phyloP scores from a whole-genome alignment of 2,329 filamentous ascomycete species.

The Colletotrichum spaethianum region DNA sequence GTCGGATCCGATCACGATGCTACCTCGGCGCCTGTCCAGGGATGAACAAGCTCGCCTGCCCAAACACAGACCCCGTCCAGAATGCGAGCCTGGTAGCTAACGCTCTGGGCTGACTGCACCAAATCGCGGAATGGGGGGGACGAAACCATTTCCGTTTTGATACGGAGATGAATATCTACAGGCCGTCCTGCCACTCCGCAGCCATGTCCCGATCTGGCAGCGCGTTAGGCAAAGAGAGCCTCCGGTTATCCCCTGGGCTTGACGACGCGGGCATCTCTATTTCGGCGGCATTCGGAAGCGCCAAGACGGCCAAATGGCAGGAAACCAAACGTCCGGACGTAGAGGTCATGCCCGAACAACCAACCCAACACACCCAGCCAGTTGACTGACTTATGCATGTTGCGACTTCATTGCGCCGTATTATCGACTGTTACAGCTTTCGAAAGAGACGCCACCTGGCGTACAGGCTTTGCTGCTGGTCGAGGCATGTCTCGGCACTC shows the following conservation, averaged over 20 bases:
- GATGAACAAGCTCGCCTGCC: slow-evolving; percentile 28
- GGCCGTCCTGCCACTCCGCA: slow-evolving; percentile 13
- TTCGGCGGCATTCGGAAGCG: slow-evolving; percentile 15
- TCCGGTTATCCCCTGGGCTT: slow-evolving; percentile 2
- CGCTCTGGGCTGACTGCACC: slow-evolving; percentile 4
- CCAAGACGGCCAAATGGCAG: slow-evolving; percentile 12
- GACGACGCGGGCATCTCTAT: slow-evolving; percentile 27
- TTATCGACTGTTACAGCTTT: neutral
- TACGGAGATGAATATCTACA: neutral
- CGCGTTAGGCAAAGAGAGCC: slow-evolving; percentile 5
- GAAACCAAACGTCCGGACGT: neutral
- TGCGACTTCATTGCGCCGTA: too few species aligned
- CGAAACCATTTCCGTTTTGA: neutral
- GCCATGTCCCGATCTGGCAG: slow-evolving; percentile 26
- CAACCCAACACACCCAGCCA: too few species aligned
- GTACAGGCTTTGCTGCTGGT: neutral
- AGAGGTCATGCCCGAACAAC: neutral
- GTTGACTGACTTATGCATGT: too few species aligned
- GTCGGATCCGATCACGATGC: slow-evolving; percentile 11
- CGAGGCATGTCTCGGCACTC: slow-evolving; percentile 19
- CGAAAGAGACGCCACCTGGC: neutral
- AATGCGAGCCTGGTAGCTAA: slow-evolving; percentile 13
- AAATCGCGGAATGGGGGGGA: neutral
- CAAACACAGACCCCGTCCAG: neutral
- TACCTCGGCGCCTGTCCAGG: slow-evolving; percentile 3